Conservation (phyloP, 495 filamentous ascomycete genomes). For the Daldinia childiae region DNA sequence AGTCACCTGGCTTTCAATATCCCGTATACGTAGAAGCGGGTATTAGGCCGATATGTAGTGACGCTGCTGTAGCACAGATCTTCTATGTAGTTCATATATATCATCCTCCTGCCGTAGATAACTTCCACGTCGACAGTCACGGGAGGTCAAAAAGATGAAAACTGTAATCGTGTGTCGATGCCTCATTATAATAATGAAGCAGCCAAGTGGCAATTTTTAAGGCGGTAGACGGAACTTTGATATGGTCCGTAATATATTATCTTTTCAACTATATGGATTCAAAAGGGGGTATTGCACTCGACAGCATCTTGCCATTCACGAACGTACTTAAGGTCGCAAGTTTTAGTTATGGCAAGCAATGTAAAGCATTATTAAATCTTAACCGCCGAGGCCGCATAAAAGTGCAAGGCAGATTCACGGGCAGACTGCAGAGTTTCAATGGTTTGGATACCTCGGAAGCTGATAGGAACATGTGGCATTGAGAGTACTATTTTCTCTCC, state of each 20-base stretch:
- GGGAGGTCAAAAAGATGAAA: slow-evolving; percentile 48
- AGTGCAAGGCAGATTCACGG: slow-evolving; percentile 56
- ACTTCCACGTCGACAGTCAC: slow-evolving; percentile 57
- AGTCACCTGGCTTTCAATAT: slow-evolving; percentile 45
- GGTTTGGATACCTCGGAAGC: slow-evolving; percentile 51
- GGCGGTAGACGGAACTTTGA: neutral
- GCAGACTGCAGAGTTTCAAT: slow-evolving; percentile 49
- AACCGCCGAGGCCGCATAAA: slow-evolving; percentile 20
- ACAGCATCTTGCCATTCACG: slow-evolving; percentile 54
- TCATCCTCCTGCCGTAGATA: slow-evolving; percentile 58
- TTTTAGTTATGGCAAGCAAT: neutral
- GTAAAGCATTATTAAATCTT: neutral
- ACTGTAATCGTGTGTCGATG: slow-evolving; percentile 53
- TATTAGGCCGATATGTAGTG: slow-evolving; percentile 41
- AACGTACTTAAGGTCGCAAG: slow-evolving; percentile 44
- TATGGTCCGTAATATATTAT: slow-evolving; percentile 46
- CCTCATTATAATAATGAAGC: slow-evolving; percentile 52
- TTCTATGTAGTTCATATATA: slow-evolving; percentile 60
- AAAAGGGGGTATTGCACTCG: slow-evolving; percentile 48
- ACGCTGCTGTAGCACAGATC: slow-evolving; percentile 53
- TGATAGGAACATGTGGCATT: slow-evolving; percentile 55
- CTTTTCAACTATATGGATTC: slow-evolving; percentile 47
- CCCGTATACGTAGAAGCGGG: slow-evolving; percentile 37
- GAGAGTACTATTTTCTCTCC: slow-evolving; percentile 40
- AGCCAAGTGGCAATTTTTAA: slow-evolving; percentile 43